Evolutionary conservation across 2,329 filamentous ascomycete species (phyloP).

Genomic region (Colletotrichum chrysophilum): DNA sequence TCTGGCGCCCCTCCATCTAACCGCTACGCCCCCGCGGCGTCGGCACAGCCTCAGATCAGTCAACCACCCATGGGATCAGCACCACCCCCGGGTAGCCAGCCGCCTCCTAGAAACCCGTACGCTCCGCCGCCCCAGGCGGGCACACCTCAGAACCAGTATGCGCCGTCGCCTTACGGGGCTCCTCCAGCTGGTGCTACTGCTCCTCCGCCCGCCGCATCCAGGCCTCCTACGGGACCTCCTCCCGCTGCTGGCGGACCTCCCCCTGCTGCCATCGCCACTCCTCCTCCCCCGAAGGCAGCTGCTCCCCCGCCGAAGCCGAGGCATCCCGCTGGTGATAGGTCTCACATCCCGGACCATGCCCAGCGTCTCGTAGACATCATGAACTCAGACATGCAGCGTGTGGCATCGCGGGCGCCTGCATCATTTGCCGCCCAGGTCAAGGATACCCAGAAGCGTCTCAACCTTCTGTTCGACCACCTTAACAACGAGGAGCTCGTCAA

Average conservation of each 20-base stretch:
- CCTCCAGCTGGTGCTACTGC: conserved; percentile 37
- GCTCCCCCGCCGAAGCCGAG: conserved; percentile 63
- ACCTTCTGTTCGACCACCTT: conserved; percentile 93
- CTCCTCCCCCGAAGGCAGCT: conserved; percentile 52
- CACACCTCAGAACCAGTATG: conserved; percentile 61
- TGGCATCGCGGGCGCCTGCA: conserved; percentile 84
- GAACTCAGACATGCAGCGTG: conserved; percentile 83
- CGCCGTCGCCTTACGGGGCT: conserved; percentile 58
- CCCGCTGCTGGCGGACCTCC: conserved; percentile 41
- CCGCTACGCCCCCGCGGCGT: conserved; percentile 75
- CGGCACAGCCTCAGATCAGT: conserved; percentile 54
- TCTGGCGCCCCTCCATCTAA: conserved; percentile 71
- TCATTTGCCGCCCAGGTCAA: conserved; percentile 88
- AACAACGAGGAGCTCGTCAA: conserved; percentile 94
- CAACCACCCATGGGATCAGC: conserved; percentile 44
- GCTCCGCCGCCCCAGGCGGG: conserved; percentile 51
- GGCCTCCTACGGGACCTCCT: conserved; percentile 42
- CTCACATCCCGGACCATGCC: conserved; percentile 81
- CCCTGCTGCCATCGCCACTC: conserved; percentile 39
- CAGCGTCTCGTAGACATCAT: conserved; percentile 83
- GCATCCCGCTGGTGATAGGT: conserved; percentile 85
- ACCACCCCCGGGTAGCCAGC: conserved; percentile 48
- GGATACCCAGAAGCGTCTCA: conserved; percentile 91
- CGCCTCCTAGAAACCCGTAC: conserved; percentile 46
- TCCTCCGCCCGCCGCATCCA: conserved; percentile 33